A percentile compares a stretch with the other conserved stretches of the same genome.
phyloP scores from a whole-genome alignment of 768 basidiomycete genomes.

The Mrakia hoshinonis region DNA sequence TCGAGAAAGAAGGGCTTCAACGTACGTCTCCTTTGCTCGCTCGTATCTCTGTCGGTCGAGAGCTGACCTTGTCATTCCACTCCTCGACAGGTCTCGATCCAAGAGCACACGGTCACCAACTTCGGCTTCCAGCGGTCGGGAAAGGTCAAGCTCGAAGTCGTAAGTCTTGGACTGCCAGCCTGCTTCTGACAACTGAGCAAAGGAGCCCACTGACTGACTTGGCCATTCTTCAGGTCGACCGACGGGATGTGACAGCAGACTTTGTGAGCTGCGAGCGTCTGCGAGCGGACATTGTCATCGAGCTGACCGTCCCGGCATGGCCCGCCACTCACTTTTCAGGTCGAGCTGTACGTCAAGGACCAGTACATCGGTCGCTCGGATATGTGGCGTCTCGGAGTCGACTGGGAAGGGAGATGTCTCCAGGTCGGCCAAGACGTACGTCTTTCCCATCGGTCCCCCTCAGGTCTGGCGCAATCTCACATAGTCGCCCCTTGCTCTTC shows the following conservation, averaged over 20 bases:
- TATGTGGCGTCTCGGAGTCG: slow-evolving; percentile 88
- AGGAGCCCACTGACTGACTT: not conserved
- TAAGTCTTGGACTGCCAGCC: not conserved
- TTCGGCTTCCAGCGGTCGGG: slow-evolving; percentile 7
- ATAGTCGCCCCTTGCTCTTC: not conserved
- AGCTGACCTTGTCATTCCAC: too few species aligned
- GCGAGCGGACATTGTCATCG: not conserved
- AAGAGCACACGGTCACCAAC: not conserved
- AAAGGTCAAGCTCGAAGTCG: slow-evolving; percentile 22
- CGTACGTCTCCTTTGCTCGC: not conserved
- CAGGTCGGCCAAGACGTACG: slow-evolving; percentile 70
- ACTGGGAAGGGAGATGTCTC: slow-evolving; percentile 69
- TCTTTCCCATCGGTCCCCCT: not conserved
- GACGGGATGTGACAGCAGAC: slow-evolving; percentile 41
- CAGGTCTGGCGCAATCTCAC: not conserved
- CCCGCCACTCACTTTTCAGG: slow-evolving; percentile 45
- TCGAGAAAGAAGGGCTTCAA: not conserved
- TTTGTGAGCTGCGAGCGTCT: slow-evolving; percentile 22
- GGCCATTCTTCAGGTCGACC: slow-evolving; percentile 54
- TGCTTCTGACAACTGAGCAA: not conserved
- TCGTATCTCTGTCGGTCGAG: not conserved
- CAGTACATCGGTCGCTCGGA: slow-evolving; percentile 92
- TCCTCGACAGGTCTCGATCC: slow-evolving; percentile 9
- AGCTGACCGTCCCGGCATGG: not conserved
- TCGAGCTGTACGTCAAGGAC: slow-evolving; percentile 88